Base-by-base conservation (phyloP, 163 green algal genomes). In the Scenedesmus sp. region DNA sequence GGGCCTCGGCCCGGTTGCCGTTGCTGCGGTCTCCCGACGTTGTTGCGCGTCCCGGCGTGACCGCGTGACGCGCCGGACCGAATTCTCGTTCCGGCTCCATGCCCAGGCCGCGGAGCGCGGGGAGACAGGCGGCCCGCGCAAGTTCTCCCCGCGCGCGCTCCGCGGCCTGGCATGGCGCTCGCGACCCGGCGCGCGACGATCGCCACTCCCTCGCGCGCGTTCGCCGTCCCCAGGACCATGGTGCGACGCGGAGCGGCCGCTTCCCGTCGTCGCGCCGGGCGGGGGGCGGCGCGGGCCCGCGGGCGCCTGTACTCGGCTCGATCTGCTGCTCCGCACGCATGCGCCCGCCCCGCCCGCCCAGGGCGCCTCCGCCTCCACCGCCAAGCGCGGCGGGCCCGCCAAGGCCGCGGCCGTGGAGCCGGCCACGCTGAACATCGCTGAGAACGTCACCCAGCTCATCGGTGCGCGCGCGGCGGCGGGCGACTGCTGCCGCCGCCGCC, bases 371-470 rank as follows among this genome's bases (percentile, higher is more conserved):
- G 28, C 14, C 15, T 60, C 42, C 42, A 64, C 71, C 57, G 18
- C 18, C 47, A 74, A 24, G 45, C 29, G 39, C 18, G 22, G 60
- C 13, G 71, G 62, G 71, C 45, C 45, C 2, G 29, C 60, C 44
- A n/a, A n/a, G n/a, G 71, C 60, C 20, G 71, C 71, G 29, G 71
- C 71, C 58, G 29, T 29, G 18, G 45, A 80, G 47, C 39, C 74
- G 0, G 34, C 53, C 29, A 80, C 89, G 53, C 87, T 93, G 75
- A 94, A 92, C 77, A 97, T 97, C 70, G 92, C 91, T 14, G 87
- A 89, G 1, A 85, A 97, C 80, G 87, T 97, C 1, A 94, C 91
- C 13, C 83, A 93, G 75, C 88, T 97, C 2, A 96, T 97, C 67
- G 93, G 91, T 94, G 47, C 63, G 84, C 20, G 47, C 45, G 17